Evolutionary conservation across 2,329 filamentous ascomycete species (phyloP), one percentile per base, ranked within the genome.

Genomic region (Fusarium zealandicum): DNA sequence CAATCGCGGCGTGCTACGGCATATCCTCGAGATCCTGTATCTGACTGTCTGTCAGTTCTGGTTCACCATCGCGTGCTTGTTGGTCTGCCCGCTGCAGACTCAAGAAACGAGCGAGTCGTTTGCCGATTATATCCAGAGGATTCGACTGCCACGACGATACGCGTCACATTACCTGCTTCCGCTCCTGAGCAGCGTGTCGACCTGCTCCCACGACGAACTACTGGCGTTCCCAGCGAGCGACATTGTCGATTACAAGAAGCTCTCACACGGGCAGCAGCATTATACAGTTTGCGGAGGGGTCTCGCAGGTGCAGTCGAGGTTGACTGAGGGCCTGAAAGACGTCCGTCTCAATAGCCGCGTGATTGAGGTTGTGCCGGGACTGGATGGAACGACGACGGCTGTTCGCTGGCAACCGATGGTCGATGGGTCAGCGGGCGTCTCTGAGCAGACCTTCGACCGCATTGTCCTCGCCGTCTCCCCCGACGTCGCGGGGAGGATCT

Each of bases 381-480:
- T 38, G 5, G 50, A 63, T 25, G 44, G 43, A 46, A 55, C 44
- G 2, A 54, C 52, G 1, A 69, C 76, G 5, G 59, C 55, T 9
- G 53, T 80, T 6, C 60, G 63, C 2, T 80, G 77, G 77, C 61
- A 65, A 61, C 55, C 62, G 7, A 54, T 35, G 1, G 12, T 36
- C 5, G 60, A 64, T 11, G 51, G 36, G 7, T 56, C 48, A 1
- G 54, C 41, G 5, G 12, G 51, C 13, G 11, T 61, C 16, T 25
- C 28, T n/a, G 62, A 72, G 18, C 73, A 78, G 14, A 45, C 61
- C 0, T 84, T 84, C 45, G 81, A 85, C 45, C 73, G 73, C 2
- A 80, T 83, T 1, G 70, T 86, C 18, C 70, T 86, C 1, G 82
- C 81, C 0, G 80, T 85, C 1, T 78, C 82, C 1, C 83, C 83